These are phyloP conservation scores for Lipomyces yamanashiensis DNA, from an alignment of 805 yeast genomes.

Conservation along the genomic window DNA sequence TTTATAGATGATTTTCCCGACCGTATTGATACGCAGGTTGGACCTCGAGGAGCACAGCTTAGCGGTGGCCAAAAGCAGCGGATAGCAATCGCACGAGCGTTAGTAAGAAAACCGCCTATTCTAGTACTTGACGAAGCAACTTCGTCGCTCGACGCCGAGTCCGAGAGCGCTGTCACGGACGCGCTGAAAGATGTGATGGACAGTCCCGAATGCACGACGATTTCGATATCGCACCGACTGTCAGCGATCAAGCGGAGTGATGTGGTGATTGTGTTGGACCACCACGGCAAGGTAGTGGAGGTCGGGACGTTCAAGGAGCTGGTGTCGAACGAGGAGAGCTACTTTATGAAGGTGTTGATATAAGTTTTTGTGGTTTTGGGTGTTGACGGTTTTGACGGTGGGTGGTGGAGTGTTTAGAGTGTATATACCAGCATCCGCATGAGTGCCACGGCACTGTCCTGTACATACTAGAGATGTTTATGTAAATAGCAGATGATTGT, in stretches of 20 bases:
- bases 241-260: conserved; percentile 61
- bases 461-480: too few relatives aligned
- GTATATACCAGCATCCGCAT: not conserved
- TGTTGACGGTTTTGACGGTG: not conserved
- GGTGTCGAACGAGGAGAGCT: conserved; percentile 44
- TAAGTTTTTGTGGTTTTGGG: conserved; percentile 2
- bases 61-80: conserved; percentile 71
- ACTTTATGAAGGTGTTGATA: conserved; percentile 32
- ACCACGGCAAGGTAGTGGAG: conserved; percentile 61
- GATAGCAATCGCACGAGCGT: conserved; percentile 65
- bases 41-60: conserved; percentile 54
- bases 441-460: too few relatives aligned
- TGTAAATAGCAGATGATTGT: too few relatives aligned
- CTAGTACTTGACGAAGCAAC: conserved; percentile 63
- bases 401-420: not conserved
- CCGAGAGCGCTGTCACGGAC: conserved; percentile 67
- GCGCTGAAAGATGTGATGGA: conserved; percentile 61
- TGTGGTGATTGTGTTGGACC: conserved; percentile 56
- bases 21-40: conserved; percentile 61
- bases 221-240: conserved; percentile 77
- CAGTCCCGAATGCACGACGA: conserved; percentile 63
- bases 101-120: conserved; percentile 60
- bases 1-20: conserved; percentile 68
- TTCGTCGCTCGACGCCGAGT: conserved; percentile 58
- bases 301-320: conserved; percentile 53